Percentiles rank a stretch among this genome's conserved stretches.
Evolutionary conservation across 441 rosid genomes (phyloP).

Genomic region (Eruca vesicaria): DNA sequence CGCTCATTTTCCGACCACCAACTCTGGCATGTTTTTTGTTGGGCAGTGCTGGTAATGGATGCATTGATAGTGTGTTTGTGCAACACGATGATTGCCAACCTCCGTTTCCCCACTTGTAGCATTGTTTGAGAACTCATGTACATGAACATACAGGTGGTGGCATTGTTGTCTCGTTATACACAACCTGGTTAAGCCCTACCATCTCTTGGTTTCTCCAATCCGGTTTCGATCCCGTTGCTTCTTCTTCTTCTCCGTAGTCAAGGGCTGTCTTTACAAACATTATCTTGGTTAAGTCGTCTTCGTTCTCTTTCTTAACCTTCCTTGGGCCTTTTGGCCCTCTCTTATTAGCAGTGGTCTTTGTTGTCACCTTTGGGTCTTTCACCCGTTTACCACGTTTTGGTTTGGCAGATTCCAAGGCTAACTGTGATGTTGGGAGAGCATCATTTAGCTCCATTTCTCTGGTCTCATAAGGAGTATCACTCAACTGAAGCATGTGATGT

Average conservation of each 20-base stretch:
- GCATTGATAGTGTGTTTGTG: constrained; percentile 82
- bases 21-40: constrained; percentile 86
- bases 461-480: constrained; percentile 50
- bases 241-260: constrained; percentile 56
- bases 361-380: constrained; percentile 54
- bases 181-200: constrained; percentile 83
- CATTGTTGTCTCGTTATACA: constrained; percentile 85
- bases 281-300: constrained; percentile 64
- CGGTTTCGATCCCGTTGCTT: constrained; percentile 52
- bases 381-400: constrained; percentile 65
- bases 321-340: constrained; percentile 58
- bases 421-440: constrained; percentile 43
- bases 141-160: constrained; percentile 92
- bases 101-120: constrained; percentile 98
- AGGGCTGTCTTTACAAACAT: constrained; percentile 54
- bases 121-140: constrained; percentile 79
- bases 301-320: constrained; percentile 74
- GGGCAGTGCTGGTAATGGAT: constrained; percentile 86
- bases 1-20: constrained; percentile 99
- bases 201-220: constrained; percentile 83
- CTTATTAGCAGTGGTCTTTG: constrained; percentile 44
- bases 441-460: constrained; percentile 63
- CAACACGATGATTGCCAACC: constrained; percentile 99
- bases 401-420: constrained; percentile 52
- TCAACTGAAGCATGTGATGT: constrained; percentile 48